Evolutionary conservation across 768 basidiomycete genomes (phyloP).

Genomic region (Lactarius evosmus): DNA sequence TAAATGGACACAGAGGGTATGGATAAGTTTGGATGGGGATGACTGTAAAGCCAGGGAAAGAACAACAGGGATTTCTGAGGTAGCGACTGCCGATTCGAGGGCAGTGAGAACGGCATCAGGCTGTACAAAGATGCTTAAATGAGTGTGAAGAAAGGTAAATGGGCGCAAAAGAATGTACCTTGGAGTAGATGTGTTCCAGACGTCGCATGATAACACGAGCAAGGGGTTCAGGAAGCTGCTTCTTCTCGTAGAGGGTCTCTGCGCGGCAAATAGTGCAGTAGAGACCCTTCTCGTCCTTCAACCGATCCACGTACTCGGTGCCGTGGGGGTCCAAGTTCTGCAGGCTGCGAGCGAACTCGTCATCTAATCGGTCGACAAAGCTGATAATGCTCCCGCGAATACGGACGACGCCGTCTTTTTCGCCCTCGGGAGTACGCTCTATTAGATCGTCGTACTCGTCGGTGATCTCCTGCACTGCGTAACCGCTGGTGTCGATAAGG

Average conservation of each 20-base stretch:
- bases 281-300: conserved; percentile 93
- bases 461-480: conserved; percentile 81
- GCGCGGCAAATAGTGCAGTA: conserved; percentile 93
- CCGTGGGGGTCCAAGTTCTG: conserved; percentile 99
- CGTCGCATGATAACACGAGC: conserved; percentile 91
- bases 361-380: conserved; percentile 93
- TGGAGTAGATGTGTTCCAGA: conserved; percentile 96
- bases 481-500: conserved; percentile 65
- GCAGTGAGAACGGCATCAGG: conserved; percentile 91
- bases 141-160: conserved; percentile 13
- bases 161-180: conserved; percentile 49
- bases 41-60: conserved; percentile 56
- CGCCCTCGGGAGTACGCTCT: conserved; percentile 75
- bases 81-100: conserved; percentile 68
- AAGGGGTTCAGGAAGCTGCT: conserved; percentile 70
- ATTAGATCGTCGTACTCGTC: conserved; percentile 89
- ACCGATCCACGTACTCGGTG: conserved; percentile 95
- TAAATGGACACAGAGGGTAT: conserved; percentile 84
- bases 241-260: conserved; percentile 87
- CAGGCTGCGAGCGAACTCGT: conserved; percentile 95
- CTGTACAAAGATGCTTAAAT: conserved; percentile 41
- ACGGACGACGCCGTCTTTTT: conserved; percentile 70
- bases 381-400: conserved; percentile 96
- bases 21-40: conserved; percentile 74
- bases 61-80: conserved; percentile 56